Conservation (phyloP, 129 eudicot genomes). For the Flaveria ramosissima region DNA sequence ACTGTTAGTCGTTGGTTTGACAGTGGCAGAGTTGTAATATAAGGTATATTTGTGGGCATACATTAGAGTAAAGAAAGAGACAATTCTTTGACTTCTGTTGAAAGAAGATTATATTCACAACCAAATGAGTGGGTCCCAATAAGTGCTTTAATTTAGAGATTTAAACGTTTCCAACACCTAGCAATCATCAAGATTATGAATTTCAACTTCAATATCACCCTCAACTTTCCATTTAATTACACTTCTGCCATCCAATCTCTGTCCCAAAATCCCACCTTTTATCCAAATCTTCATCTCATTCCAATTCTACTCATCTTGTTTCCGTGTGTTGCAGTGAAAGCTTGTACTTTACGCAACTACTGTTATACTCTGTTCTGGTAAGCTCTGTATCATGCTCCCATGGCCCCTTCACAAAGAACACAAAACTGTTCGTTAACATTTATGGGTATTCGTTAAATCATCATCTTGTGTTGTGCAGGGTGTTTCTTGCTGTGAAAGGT, state of each 20-base stretch:
- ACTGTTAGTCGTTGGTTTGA: not conserved
- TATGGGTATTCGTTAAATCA: constrained; percentile 1
- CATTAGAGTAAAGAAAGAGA: not conserved
- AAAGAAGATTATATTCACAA: constrained; percentile 12
- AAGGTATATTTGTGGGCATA: not conserved
- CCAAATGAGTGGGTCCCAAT: constrained; percentile 9
- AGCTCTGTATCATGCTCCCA: not conserved
- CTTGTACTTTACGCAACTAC: constrained; percentile 18
- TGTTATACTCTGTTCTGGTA: constrained; percentile 18
- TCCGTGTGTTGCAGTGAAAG: constrained; percentile 7
- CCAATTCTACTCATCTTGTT: constrained; percentile 15
- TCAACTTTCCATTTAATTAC: constrained; percentile 20
- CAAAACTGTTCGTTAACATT: not conserved
- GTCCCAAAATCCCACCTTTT: constrained; percentile 19
- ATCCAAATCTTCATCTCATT: constrained; percentile 35
- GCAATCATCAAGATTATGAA: constrained; percentile 12
- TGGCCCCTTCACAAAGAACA: constrained; percentile 9
- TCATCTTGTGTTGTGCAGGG: constrained; percentile 18
- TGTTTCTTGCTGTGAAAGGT: constrained; percentile 24
- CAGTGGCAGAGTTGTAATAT: not conserved
- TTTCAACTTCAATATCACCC: not conserved
- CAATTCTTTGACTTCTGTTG: constrained; percentile 20
- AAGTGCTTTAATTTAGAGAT: constrained; percentile 24
- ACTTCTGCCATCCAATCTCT: constrained; percentile 1
- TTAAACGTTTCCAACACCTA: constrained; percentile 16